Percentiles rank a stretch among this genome's conserved stretches.
Conservation (phyloP, 2,329 filamentous ascomycete genomes). For the Aspergillus tubingensis region DNA sequence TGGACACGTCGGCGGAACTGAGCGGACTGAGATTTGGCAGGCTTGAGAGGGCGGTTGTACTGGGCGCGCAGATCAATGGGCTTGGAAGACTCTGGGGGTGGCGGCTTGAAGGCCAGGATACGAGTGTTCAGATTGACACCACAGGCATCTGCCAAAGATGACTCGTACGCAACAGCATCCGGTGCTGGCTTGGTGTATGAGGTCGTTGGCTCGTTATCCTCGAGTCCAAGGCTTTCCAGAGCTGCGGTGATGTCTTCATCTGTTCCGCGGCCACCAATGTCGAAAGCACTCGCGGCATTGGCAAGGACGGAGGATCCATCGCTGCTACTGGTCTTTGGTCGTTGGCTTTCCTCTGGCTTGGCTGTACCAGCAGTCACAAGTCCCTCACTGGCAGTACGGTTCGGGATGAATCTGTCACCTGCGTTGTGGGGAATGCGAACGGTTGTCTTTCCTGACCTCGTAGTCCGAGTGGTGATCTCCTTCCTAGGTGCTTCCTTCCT, state of each 20-base stretch:
- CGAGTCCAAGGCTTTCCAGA: slow-evolving; percentile 76
- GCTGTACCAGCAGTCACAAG: slow-evolving; percentile 77
- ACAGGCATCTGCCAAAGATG: slow-evolving; percentile 85
- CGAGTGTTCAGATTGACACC: slow-evolving; percentile 91
- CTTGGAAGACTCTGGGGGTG: slow-evolving; percentile 96
- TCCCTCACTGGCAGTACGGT: slow-evolving; percentile 84
- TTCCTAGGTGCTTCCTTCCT: neutral
- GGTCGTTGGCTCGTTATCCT: slow-evolving; percentile 67
- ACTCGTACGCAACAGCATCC: slow-evolving; percentile 87
- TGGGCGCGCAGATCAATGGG: slow-evolving; percentile 96
- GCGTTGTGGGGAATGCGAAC: slow-evolving; percentile 67
- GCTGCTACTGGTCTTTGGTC: slow-evolving; percentile 68
- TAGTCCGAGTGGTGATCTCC: slow-evolving; percentile 54
- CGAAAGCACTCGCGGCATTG: slow-evolving; percentile 68
- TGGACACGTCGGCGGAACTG: slow-evolving; percentile 90
- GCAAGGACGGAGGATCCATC: slow-evolving; percentile 78
- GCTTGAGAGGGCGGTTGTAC: slow-evolving; percentile 94
- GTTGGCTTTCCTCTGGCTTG: slow-evolving; percentile 79
- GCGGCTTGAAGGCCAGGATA: slow-evolving; percentile 97
- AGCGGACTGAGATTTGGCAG: slow-evolving; percentile 70
- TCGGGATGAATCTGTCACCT: slow-evolving; percentile 94
- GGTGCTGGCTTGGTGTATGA: slow-evolving; percentile 78
- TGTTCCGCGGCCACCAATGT: slow-evolving; percentile 60
- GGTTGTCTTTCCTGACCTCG: slow-evolving; percentile 68
- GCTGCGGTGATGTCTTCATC: slow-evolving; percentile 77